phyloP scores from a whole-genome alignment of 2,329 filamentous ascomycete species.

The Botrytis aclada region DNA sequence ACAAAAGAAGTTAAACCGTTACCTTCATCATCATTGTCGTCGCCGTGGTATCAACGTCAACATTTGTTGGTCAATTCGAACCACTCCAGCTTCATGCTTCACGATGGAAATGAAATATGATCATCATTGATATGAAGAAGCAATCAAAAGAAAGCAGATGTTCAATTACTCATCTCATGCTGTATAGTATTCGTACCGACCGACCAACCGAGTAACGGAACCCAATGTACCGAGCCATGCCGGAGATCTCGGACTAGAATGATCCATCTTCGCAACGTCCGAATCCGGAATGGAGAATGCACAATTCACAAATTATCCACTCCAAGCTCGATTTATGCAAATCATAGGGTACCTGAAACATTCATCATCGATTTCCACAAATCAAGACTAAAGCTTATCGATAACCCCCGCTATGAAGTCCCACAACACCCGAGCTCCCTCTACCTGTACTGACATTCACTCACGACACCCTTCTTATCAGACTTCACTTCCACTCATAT shows the following conservation, averaged over 20 bases:
- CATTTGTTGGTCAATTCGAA: background rate
- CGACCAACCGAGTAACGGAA: background rate
- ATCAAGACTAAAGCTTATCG: background rate
- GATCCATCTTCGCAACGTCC: background rate
- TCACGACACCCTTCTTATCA: too few relatives aligned
- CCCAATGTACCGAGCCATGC: background rate
- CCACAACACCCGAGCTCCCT: background rate
- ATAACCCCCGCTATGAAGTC: slow-evolving; percentile 13
- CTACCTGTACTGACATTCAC: background rate
- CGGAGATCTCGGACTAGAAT: background rate
- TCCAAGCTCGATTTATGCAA: background rate
- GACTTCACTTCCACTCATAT: background rate
- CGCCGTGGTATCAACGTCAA: background rate
- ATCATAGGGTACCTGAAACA: background rate
- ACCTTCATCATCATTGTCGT: background rate
- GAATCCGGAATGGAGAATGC: background rate
- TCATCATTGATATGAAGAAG: background rate
- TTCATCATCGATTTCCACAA: background rate
- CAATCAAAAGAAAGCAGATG: background rate
- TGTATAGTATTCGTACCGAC: background rate
- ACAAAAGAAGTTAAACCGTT: background rate
- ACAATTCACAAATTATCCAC: background rate
- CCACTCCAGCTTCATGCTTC: background rate
- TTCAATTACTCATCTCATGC: background rate
- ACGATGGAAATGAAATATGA: background rate